Conservation (phyloP, 768 basidiomycete genomes). For the Nidularia pulvinata region DNA sequence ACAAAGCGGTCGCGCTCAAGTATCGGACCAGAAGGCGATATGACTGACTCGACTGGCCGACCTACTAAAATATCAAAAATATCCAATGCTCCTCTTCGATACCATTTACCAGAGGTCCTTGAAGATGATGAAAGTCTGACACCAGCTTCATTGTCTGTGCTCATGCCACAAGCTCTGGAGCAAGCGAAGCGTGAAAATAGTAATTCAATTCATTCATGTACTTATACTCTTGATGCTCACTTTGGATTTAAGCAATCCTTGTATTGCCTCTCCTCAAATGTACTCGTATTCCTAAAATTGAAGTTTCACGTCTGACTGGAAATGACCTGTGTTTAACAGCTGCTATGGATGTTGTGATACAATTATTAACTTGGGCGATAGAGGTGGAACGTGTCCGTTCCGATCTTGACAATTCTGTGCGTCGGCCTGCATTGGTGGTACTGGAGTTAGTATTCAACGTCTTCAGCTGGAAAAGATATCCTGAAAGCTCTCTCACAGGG, state of each 20-base stretch:
- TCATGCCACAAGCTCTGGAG: conserved; percentile 24
- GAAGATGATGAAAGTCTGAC: conserved; percentile 15
- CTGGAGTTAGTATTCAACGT: conserved; percentile 21
- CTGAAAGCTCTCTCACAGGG: conserved; percentile 11
- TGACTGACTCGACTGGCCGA: background rate
- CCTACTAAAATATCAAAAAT: background rate
- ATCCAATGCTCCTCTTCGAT: conserved; percentile 17
- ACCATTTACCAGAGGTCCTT: conserved; percentile 30
- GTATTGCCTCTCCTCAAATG: conserved; percentile 24
- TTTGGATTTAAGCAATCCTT: conserved; percentile 24
- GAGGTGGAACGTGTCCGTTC: conserved; percentile 18
- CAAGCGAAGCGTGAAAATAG: conserved; percentile 33
- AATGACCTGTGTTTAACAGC: conserved; percentile 12
- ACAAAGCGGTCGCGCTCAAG: background rate
- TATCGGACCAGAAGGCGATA: background rate
- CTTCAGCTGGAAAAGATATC: background rate
- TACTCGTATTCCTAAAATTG: conserved; percentile 3
- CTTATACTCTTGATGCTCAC: conserved; percentile 1
- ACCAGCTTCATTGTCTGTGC: conserved; percentile 9
- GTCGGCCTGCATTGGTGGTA: conserved; percentile 24
- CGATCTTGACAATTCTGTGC: conserved; percentile 8
- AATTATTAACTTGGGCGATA: conserved; percentile 23
- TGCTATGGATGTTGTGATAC: conserved; percentile 17
- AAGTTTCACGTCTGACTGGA: no score
- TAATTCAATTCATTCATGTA: conserved; percentile 12